Base-by-base conservation (phyloP, 495 filamentous ascomycete genomes). In the Penicillium bovifimosum region DNA sequence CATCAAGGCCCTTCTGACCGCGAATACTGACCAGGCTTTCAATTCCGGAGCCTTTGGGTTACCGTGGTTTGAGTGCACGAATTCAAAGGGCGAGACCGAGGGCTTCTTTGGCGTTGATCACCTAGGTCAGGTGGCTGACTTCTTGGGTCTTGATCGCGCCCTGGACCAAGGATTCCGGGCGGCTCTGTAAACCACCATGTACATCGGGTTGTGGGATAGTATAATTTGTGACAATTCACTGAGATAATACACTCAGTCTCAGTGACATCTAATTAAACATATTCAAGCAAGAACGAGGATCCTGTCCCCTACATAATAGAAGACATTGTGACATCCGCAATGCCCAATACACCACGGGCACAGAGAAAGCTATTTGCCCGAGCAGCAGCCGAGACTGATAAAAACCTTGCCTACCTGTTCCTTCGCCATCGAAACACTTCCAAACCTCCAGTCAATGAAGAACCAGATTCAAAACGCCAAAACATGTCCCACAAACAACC, bases 71-170 rank as follows among this genome's bases (percentile, higher is more conserved):
- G 76, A 80, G 28, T 83, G 83, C 68, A 80, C 80, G 16, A 81
- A 87, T 60, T 29, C 65, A 5, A 63, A 76, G 33, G 84, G 85
- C 4, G 60, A 79, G 57, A 86, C 63, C 9, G 82, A 90, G 44
- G 69, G 73, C 0, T 88, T 85, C 66, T 89, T 80, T 76, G 86
- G 86, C 1, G 76, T 89, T 43, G 85, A 88, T 68, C 82, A 86
- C 62, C 50, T 88, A 11, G 84, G 78, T 0, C 80, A 83, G 51
- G 76, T 89, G n/a, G 71, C 67, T 28, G 73, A 81, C 50, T 82
- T 84, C 60, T 62, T 90, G 41, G 81, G 76, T 1, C 53, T 88
- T 48, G 74, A 81, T 34, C 63, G 63, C 5, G 56, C 52, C 5
- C 38, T 49, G 10, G 68, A 72, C 16, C 42, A 45, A 24, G 69